Evolutionary conservation across 78 protist species (phyloP), one percentile per base, ranked within the genome.

Genomic region (Dictyostelium firmibasis): DNA sequence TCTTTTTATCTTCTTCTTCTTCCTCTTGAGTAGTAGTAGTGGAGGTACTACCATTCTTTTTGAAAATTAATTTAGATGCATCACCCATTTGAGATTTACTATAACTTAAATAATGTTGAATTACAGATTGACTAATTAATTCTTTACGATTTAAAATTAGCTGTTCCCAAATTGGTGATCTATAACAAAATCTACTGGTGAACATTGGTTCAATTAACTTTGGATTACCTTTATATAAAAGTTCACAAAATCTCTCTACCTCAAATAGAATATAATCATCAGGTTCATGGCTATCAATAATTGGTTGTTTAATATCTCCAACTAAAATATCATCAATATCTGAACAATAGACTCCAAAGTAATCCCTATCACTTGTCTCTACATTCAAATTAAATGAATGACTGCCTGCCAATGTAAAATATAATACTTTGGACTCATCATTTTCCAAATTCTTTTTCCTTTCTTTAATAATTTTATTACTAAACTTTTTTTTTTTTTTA

Each of bases 361-460:
- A 89, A 81, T 89, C 94, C 6, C 23, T 76, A 81, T 89, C 94
- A 69, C 87, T 81, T 7, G 76, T 89, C 70, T 89, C 94, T 8
- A 89, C 94, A 89, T 81, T 89, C 16, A 89, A 89, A 89, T 89
- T 89, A 35, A 89, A 89, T 27, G 86, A 79, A 47, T 89, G 94
- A 81, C 88, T 81, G 13, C 94, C 94, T 27, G 74, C 94, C 35
- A 36, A 35, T 33, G 75, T 25, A 81, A 89, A 89, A 85, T 79
- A 89, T 33, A 89, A 5, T 9, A 89, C 25, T 47, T 81, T 60
- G 8, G 50, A 41, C 41, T 77, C 64, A 41, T 77, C 60, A 38
- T 77, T 72, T 25, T 72, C 50, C 2, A 72, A 9, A 14, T 85
- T 85, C 78, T 50, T 85, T 50, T 72, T 33, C 33, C 38, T 85